Conservation (phyloP, 306 rosid genomes). For the Quillaja saponaria region DNA sequence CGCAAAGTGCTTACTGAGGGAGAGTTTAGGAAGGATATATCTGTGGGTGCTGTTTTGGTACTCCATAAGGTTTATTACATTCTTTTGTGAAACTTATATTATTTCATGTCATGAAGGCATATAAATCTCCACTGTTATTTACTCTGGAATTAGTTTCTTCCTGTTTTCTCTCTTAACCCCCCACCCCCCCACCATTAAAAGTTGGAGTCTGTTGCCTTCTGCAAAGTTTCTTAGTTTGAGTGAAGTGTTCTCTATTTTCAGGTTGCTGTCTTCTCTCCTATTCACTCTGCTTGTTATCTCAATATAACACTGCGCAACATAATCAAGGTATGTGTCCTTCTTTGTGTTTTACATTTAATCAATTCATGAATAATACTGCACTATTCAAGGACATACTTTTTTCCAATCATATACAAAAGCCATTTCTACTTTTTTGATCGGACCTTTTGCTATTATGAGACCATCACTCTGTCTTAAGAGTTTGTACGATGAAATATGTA, state of each 20-base stretch:
- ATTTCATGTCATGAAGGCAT: background rate
- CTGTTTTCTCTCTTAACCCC: background rate
- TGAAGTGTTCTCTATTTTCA: conserved; percentile 26
- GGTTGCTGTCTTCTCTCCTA: conserved; percentile 77
- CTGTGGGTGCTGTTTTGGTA: conserved; percentile 67
- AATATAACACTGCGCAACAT: conserved; percentile 68
- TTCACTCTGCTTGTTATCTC: conserved; percentile 52
- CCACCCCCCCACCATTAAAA: too few species aligned
- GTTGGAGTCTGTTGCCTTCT: background rate
- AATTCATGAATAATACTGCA: background rate
- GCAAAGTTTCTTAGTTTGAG: conserved; percentile 6
- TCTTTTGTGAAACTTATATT: background rate
- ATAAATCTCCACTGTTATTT: conserved; percentile 5
- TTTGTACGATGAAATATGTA: too few species aligned
- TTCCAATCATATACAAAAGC: too few species aligned
- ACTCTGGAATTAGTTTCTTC: background rate
- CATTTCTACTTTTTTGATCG: too few species aligned
- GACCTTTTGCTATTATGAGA: too few species aligned
- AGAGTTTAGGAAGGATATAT: conserved; percentile 49
- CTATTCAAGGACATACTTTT: too few species aligned
- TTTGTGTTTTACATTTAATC: conserved; percentile 12
- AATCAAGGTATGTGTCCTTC: conserved; percentile 53
- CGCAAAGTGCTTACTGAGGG: conserved; percentile 52
- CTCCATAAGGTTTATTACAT: conserved; percentile 57
- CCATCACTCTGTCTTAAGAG: too few species aligned